Evolutionary conservation across 441 rosid species (phyloP).

Genomic region (Brassica hybrid): DNA sequence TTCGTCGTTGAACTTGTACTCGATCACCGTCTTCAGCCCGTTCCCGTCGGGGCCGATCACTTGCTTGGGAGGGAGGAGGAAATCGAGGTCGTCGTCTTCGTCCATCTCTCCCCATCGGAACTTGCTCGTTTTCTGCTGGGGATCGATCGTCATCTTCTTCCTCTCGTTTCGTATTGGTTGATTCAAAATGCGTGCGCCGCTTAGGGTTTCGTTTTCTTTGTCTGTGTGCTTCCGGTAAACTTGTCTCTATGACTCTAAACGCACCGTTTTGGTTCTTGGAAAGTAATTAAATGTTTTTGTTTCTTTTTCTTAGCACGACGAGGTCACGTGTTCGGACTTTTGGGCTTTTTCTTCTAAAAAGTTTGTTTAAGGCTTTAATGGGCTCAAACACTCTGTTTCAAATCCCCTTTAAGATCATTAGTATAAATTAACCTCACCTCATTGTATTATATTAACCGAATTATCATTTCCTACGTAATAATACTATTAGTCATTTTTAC

Average conservation of each 20-base stretch:
- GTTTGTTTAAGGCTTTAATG: background rate
- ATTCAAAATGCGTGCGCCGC: conserved; percentile 31
- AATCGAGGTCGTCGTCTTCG: conserved; percentile 70
- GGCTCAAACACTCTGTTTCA: too few relatives aligned
- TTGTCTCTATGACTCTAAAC: background rate
- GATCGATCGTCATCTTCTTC: conserved; percentile 35
- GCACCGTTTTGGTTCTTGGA: background rate
- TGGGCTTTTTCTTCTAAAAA: background rate
- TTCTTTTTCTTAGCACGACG: background rate
- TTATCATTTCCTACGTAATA: too few relatives aligned
- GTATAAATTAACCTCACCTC: too few relatives aligned
- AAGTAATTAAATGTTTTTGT: background rate
- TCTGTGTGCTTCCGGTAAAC: conserved; percentile 1
- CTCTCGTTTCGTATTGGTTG: background rate
- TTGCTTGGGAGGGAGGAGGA: conserved; percentile 69
- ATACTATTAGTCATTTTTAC: too few relatives aligned
- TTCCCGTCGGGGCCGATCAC: conserved; percentile 77
- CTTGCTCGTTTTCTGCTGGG: conserved; percentile 51
- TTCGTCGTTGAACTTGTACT: conserved; percentile 73
- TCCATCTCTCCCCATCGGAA: conserved; percentile 83
- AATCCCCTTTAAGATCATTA: too few relatives aligned
- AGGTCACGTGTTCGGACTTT: background rate
- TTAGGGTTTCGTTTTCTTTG: conserved; percentile 1
- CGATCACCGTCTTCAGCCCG: conserved; percentile 73
- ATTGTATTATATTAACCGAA: too few relatives aligned